Conservation (phyloP, 768 basidiomycete species). For the Agaricus blazei region DNA sequence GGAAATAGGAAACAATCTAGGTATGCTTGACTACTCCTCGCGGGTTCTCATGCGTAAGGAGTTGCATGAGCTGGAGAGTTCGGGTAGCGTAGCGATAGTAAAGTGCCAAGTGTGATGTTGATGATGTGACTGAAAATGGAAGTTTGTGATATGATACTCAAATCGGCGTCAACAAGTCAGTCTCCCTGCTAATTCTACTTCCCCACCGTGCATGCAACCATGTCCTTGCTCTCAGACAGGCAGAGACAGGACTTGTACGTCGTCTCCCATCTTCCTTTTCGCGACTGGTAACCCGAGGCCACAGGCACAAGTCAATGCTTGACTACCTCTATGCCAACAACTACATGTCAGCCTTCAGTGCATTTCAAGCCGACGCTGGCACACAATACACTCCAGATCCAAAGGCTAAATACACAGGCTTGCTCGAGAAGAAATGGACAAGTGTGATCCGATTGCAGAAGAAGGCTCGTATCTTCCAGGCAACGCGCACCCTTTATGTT, state of each 20-base stretch:
- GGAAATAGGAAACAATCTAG: background rate
- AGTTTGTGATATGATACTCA: slow-evolving; percentile 2
- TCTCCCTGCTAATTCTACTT: background rate
- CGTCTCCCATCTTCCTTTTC: background rate
- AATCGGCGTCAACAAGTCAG: slow-evolving; percentile 3
- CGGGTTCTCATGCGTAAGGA: background rate
- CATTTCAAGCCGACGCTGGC: slow-evolving; percentile 48
- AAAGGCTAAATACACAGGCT: slow-evolving; percentile 78
- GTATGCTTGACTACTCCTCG: background rate
- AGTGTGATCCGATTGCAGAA: slow-evolving; percentile 93
- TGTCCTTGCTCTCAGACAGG: slow-evolving; percentile 21
- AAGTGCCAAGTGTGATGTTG: background rate
- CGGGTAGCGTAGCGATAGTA: background rate
- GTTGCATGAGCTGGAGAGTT: background rate
- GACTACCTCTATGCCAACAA: slow-evolving; percentile 70
- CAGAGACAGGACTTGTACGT: slow-evolving; percentile 23
- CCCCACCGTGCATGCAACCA: slow-evolving; percentile 8
- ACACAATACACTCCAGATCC: slow-evolving; percentile 75
- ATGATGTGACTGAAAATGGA: slow-evolving; percentile 1
- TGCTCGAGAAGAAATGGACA: slow-evolving; percentile 98
- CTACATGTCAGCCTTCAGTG: slow-evolving; percentile 57
- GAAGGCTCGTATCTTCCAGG: slow-evolving; percentile 51
- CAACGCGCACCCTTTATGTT: background rate
- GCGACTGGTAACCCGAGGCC: slow-evolving; percentile 13
- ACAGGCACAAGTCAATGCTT: slow-evolving; percentile 75